Evolutionary conservation across 176 grass and related monocot genomes (phyloP), one percentile per base, ranked within the genome.

Genomic region (Metroxylon sagu): DNA sequence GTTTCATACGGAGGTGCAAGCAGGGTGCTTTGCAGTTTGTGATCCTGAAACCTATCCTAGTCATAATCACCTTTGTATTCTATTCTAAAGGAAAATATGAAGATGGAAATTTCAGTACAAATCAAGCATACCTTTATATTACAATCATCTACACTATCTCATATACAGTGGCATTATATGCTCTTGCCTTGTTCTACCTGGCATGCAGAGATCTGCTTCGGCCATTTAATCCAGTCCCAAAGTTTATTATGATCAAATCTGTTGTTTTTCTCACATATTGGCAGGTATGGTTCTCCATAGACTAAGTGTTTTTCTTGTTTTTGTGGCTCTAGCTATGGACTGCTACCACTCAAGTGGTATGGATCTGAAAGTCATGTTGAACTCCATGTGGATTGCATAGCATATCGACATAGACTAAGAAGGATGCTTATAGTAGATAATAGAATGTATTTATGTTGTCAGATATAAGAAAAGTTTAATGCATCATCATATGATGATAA

Each of bases 201-300:
- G 93, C 93, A 18, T 98, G 93, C 48, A 87, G 85, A 70, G 87
- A 98, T 78, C 73, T 92, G 19, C 84, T 98, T 67, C 55, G 84
- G 19, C 87, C 93, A 57, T 98, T 79, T 66, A 98, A 98, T 52
- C 93, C 93, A 3, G 84, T 98, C 30, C 87, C 93, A 16, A 98
- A 98, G 75, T 98, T 98, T 66, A 85, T 92, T 57, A 89, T 98
- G 65, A 89, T 98, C 50, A 92, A 98, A 85, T 98, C 93, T 3
- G 84, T 98, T 3, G 93, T 98, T 16, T 98, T 98, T 75, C 80
- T 98, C 78, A 98, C 93, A 18, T 98, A 98, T 76, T 98, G 87
- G 93, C 93, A 98, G 87, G 93, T 98, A 83, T 57, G 35, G 8
- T 52, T 63, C 57, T 16, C 2, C 39, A 61, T 16, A 4, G 35